These are phyloP conservation scores for Phytophthora vignae DNA, from an alignment of 352 stramenopile genomes.

Conservation along the genomic window DNA sequence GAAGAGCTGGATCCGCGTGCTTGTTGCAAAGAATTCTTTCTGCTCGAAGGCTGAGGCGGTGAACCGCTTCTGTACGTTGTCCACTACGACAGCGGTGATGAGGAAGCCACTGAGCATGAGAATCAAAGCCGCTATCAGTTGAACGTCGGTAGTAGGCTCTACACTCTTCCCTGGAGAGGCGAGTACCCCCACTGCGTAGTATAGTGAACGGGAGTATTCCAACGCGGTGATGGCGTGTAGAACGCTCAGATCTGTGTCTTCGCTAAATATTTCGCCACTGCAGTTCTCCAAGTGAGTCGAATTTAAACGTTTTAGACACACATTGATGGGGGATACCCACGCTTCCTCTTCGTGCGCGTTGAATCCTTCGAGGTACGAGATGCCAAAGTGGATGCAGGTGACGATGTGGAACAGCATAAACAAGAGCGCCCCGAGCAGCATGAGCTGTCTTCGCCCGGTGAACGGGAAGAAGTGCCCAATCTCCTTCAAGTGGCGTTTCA, in stretches of 20 bases:
- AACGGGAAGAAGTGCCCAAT: slow-evolving; percentile 54
- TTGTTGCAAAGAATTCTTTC: slow-evolving; percentile 63
- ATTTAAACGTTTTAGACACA: slow-evolving; percentile 37
- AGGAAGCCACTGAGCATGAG: slow-evolving; percentile 61
- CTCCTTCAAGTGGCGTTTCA: slow-evolving; percentile 43
- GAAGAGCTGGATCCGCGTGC: slow-evolving; percentile 64
- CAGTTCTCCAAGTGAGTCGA: slow-evolving; percentile 25
- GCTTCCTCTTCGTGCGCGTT: slow-evolving; percentile 36
- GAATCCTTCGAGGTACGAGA: slow-evolving; percentile 50
- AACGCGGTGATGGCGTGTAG: slow-evolving; percentile 18
- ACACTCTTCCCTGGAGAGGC: slow-evolving; percentile 54
- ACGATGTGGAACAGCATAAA: slow-evolving; percentile 69
- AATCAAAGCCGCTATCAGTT: slow-evolving; percentile 46
- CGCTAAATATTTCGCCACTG: slow-evolving; percentile 9
- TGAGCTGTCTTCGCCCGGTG: slow-evolving; percentile 51
- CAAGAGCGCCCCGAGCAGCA: slow-evolving; percentile 48
- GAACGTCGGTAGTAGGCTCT: slow-evolving; percentile 45
- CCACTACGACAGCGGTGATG: slow-evolving; percentile 53
- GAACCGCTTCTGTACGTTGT: slow-evolving; percentile 64
- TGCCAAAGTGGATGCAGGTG: slow-evolving; percentile 50
- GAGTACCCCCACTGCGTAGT: slow-evolving; percentile 52
- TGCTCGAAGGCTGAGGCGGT: slow-evolving; percentile 65
- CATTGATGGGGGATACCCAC: slow-evolving; percentile 39
- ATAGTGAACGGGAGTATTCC: slow-evolving; percentile 53
- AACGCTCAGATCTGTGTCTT: slow-evolving; percentile 11